Evolutionary conservation across 495 filamentous ascomycete species (phyloP).

Genomic region (Penicillium waksmanii): DNA sequence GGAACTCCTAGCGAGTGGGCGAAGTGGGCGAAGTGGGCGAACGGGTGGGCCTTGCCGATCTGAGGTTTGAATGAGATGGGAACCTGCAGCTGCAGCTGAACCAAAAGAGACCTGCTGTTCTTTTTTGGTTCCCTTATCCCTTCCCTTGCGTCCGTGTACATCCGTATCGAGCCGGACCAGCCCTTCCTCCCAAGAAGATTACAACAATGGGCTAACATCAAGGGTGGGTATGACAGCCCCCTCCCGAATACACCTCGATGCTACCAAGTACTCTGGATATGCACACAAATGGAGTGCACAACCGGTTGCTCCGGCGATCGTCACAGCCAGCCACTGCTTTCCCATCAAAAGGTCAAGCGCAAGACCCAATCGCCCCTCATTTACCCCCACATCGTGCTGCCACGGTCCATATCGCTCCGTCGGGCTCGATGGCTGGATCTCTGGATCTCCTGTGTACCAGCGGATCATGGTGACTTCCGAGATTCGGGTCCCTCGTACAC

Average conservation of each 20-base stretch:
- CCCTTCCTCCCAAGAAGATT: neutral
- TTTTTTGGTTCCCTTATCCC: neutral
- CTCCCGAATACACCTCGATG: neutral
- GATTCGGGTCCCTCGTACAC: constrained; percentile 20
- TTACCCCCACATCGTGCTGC: constrained; percentile 17
- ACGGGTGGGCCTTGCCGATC: constrained; percentile 35
- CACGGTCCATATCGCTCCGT: constrained; percentile 12
- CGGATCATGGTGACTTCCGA: constrained; percentile 23
- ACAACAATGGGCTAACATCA: neutral
- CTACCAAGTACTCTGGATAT: neutral
- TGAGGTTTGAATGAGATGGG: neutral
- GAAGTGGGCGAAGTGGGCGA: constrained; percentile 37
- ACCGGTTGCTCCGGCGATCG: constrained; percentile 16
- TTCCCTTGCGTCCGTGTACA: constrained; percentile 12
- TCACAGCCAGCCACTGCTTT: constrained; percentile 25
- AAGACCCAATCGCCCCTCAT: neutral
- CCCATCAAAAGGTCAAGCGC: constrained; percentile 16
- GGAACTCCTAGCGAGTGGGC: constrained; percentile 27
- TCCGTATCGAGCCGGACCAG: neutral
- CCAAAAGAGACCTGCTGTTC: neutral
- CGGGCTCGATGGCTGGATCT: constrained; percentile 21
- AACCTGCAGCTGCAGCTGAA: constrained; percentile 6
- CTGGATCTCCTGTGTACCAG: constrained; percentile 21
- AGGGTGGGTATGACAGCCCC: constrained; percentile 14
- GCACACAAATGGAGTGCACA: neutral